Evolutionary conservation across 257 asterid genomes (phyloP).

Genomic region (Solanum chmielewskii): DNA sequence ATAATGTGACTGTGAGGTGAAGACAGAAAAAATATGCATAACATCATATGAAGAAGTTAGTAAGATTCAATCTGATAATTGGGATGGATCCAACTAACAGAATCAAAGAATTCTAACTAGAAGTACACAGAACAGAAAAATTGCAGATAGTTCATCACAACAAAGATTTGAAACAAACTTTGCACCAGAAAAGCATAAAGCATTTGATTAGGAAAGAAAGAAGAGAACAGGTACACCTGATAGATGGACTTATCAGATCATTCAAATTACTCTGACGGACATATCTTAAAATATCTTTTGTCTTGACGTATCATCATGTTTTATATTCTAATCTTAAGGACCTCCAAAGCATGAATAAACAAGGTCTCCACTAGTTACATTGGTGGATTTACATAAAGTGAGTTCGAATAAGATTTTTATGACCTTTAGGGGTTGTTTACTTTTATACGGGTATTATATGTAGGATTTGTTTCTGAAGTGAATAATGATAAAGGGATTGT

Average conservation of each 20-base stretch:
- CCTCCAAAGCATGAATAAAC: neutral
- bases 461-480: neutral
- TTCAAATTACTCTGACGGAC: neutral
- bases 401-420: neutral
- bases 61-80: neutral
- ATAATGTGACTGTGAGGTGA: neutral
- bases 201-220: neutral
- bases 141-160: neutral
- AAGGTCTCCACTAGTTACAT: neutral
- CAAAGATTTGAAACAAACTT: neutral
- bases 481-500: neutral
- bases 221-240: neutral
- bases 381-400: neutral
- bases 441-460: neutral
- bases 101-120: neutral
- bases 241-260: neutral
- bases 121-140: neutral
- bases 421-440: neutral
- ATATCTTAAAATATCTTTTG: neutral
- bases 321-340: neutral
- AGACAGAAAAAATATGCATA: neutral
- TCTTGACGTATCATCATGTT: neutral
- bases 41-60: neutral
- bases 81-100: neutral
- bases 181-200: neutral